Conservation (phyloP, 2,329 filamentous ascomycete species). For the Tolypocladium pustulatum region DNA sequence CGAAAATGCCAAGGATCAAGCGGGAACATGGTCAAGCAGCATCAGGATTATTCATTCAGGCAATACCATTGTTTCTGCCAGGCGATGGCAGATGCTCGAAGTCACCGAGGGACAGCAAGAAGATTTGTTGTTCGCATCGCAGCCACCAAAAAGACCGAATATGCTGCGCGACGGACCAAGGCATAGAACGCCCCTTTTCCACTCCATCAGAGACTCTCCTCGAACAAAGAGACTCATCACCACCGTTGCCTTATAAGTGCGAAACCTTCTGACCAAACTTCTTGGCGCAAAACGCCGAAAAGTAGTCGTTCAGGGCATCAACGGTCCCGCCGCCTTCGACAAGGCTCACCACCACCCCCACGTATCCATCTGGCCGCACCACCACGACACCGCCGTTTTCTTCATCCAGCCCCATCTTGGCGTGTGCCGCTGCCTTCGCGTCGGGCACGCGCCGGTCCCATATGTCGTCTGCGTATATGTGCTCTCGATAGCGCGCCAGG, state of each 20-base stretch:
- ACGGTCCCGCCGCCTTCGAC: constrained; percentile 69
- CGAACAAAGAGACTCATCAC: not conserved
- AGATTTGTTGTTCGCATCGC: too few relatives aligned
- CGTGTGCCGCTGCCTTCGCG: constrained; percentile 65
- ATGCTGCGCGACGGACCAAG: too few relatives aligned
- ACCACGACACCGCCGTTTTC: constrained; percentile 71
- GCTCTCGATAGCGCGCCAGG: constrained; percentile 66
- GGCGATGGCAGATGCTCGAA: too few relatives aligned
- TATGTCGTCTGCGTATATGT: constrained; percentile 79
- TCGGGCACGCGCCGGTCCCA: constrained; percentile 60
- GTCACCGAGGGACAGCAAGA: too few relatives aligned
- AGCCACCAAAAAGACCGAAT: too few relatives aligned
- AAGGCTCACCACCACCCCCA: constrained; percentile 64
- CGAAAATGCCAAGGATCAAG: too few relatives aligned
- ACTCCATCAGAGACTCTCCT: not conserved
- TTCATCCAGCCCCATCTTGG: constrained; percentile 72
- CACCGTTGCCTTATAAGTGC: not conserved
- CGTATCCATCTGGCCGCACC: constrained; percentile 78
- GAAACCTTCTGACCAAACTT: constrained; percentile 24
- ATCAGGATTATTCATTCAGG: too few relatives aligned
- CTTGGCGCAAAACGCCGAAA: constrained; percentile 61
- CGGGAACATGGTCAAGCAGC: too few relatives aligned
- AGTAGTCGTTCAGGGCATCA: constrained; percentile 76
- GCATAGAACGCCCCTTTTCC: not conserved
- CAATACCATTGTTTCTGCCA: too few relatives aligned